Conservation (phyloP, 768 basidiomycete genomes). For the Ramaria sp. region DNA sequence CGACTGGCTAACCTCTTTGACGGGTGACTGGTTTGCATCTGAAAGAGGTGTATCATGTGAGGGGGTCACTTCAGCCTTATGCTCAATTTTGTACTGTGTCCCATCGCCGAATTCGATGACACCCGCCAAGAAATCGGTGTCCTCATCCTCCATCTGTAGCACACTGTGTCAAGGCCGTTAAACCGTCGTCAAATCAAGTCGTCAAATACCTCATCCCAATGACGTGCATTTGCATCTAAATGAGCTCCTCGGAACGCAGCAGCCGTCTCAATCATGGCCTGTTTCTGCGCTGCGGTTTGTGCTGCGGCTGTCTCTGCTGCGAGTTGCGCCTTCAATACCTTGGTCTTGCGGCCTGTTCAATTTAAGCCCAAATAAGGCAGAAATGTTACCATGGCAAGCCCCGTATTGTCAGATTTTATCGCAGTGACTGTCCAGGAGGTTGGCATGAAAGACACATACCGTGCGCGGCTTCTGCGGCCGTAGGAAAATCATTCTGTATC, state of each 20-base stretch:
- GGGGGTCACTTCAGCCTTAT: slow-evolving; percentile 14
- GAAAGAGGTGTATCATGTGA: slow-evolving; percentile 3
- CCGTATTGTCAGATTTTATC: background rate
- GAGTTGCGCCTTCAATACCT: slow-evolving; percentile 28
- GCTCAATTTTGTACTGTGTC: slow-evolving; percentile 76
- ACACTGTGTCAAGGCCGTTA: background rate
- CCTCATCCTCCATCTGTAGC: slow-evolving; percentile 78
- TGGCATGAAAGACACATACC: slow-evolving; percentile 33
- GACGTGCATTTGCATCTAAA: slow-evolving; percentile 85
- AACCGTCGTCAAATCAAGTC: background rate
- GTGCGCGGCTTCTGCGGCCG: slow-evolving; percentile 89
- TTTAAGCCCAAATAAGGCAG: background rate
- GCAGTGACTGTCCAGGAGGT: slow-evolving; percentile 13
- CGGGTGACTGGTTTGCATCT: slow-evolving; percentile 11
- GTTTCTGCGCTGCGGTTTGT: slow-evolving; percentile 36
- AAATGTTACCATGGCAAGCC: background rate
- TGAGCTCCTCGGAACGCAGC: slow-evolving; percentile 94
- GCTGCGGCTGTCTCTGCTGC: slow-evolving; percentile 40
- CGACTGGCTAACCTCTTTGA: slow-evolving; percentile 6
- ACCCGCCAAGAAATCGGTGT: slow-evolving; percentile 78
- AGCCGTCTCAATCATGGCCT: slow-evolving; percentile 66
- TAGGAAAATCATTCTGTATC: slow-evolving; percentile 74
- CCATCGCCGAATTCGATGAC: slow-evolving; percentile 97
- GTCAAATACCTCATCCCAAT: slow-evolving; percentile 90
- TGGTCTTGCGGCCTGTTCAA: slow-evolving; percentile 13